Evolutionary conservation across 176 grass and related monocot species (phyloP).

Genomic region (Eleusine coracana): DNA sequence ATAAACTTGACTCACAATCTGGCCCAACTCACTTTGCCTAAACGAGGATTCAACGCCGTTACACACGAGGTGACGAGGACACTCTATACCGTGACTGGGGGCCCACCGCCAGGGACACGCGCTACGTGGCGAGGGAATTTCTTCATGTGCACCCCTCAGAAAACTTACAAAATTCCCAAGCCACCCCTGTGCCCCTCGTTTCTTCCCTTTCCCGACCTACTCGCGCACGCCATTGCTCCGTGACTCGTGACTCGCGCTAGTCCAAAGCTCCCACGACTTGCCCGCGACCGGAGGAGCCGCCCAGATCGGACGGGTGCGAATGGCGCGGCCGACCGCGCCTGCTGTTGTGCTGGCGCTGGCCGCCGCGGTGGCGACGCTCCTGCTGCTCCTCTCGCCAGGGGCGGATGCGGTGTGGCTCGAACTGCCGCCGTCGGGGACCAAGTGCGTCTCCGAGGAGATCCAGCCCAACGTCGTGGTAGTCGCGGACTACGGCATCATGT

Average conservation of each 20-base stretch:
- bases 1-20: not conserved
- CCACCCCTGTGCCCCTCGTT: not conserved
- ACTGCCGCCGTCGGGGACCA: conserved; percentile 76
- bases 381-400: conserved; percentile 19
- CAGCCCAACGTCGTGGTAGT: conserved; percentile 95
- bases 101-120: not conserved
- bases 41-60: not conserved
- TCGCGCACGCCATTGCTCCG: conserved; percentile 38
- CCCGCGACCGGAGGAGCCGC: conserved; percentile 13
- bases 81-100: not conserved
- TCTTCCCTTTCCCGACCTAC: not conserved
- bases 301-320: conserved; percentile 47
- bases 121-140: not conserved
- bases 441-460: conserved; percentile 99
- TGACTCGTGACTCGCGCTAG: not conserved
- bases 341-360: conserved; percentile 11
- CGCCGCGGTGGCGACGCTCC: conserved; percentile 12
- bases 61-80: too few species aligned
- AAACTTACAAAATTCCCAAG: conserved; percentile 12
- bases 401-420: conserved; percentile 74
- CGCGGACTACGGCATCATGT: conserved; percentile 71
- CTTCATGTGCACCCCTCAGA: not conserved
- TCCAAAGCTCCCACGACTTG: conserved; percentile 47
- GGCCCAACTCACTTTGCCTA: not conserved
- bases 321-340: conserved; percentile 15